Evolutionary conservation across 352 stramenopile genomes (phyloP).

Genomic region (Phytophthora pluvialis): DNA sequence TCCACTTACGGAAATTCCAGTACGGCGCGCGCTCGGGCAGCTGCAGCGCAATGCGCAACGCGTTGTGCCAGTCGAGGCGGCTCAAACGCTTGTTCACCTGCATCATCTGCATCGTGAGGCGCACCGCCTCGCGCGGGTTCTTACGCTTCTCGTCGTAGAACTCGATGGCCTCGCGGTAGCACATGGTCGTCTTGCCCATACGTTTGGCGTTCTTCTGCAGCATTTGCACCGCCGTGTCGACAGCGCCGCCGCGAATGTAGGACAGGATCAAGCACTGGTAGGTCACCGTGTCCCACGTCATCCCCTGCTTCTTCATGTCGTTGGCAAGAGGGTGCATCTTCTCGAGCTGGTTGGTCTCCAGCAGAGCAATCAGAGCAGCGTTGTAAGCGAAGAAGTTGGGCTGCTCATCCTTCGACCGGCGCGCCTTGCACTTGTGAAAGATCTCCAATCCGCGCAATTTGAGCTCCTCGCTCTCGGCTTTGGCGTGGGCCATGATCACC

Average conservation of each 20-base stretch:
- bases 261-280: slow-evolving; percentile 73
- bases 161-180: slow-evolving; percentile 75
- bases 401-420: slow-evolving; percentile 33
- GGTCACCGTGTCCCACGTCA: slow-evolving; percentile 75
- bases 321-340: slow-evolving; percentile 59
- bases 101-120: slow-evolving; percentile 89
- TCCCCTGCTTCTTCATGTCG: slow-evolving; percentile 62
- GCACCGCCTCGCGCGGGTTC: slow-evolving; percentile 68
- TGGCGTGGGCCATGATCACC: slow-evolving; percentile 80
- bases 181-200: slow-evolving; percentile 73
- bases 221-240: slow-evolving; percentile 71
- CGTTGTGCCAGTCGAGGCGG: slow-evolving; percentile 81
- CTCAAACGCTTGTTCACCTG: slow-evolving; percentile 78
- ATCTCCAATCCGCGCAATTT: slow-evolving; percentile 55
- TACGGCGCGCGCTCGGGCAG: slow-evolving; percentile 73
- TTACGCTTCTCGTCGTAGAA: slow-evolving; percentile 71
- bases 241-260: slow-evolving; percentile 60
- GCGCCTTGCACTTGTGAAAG: slow-evolving; percentile 54
- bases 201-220: slow-evolving; percentile 73
- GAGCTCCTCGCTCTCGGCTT: slow-evolving; percentile 46
- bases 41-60: slow-evolving; percentile 62
- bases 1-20: slow-evolving; percentile 91
- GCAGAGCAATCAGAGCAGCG: slow-evolving; percentile 57
- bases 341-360: slow-evolving; percentile 65
- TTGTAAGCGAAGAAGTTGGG: slow-evolving; percentile 82